Base-by-base conservation (phyloP, 441 rosid genomes). In the Biscutella auriculata region DNA sequence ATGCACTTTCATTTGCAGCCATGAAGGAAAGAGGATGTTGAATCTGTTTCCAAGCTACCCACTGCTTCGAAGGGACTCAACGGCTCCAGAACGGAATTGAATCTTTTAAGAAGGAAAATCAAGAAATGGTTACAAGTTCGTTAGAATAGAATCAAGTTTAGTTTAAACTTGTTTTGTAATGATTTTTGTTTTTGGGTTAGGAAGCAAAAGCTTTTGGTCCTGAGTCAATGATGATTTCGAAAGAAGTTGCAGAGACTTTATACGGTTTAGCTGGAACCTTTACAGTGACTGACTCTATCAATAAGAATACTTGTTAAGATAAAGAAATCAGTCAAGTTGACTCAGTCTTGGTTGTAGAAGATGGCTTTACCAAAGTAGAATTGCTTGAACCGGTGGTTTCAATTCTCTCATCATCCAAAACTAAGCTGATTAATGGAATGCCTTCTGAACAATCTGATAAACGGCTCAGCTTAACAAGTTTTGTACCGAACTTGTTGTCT, bases 201-300 rank as follows among this genome's bases (percentile, higher is more conserved):
- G 72, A 69, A 48, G 52, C 67, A 66, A 48, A 64, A 12, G 26
- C 32, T 67, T 41, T 44, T 54, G 70, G 19, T 29, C 36, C 75
- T 69, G 87, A 93, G 49, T 65, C 84, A 32, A 87, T 87, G 72
- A 76, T 42, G 59, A 52, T 66, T 28, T 66, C 96, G 9, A 88
- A 91, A 76, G 96, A 88, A 78, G 98, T 84, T 48, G 96, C 67
- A 13, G 95, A 88, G 74, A 79, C 96, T 26, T 67, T 91, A 52
- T 84, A 68, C 71, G 79, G 88, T 57, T 73, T 91, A 80, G 98
- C 98, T 5, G 84, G 78, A 68, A 79, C 84, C 88, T 78, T 84
- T 69, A 70, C 75, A 6, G 72, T 71, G 70, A 29, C 47, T 69
- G 65, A 36, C 48, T 23, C 68, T 26, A 15, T 50, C 41, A 60